Evolutionary conservation across 805 yeast species (phyloP).

Genomic region (Candida stauntonica): DNA sequence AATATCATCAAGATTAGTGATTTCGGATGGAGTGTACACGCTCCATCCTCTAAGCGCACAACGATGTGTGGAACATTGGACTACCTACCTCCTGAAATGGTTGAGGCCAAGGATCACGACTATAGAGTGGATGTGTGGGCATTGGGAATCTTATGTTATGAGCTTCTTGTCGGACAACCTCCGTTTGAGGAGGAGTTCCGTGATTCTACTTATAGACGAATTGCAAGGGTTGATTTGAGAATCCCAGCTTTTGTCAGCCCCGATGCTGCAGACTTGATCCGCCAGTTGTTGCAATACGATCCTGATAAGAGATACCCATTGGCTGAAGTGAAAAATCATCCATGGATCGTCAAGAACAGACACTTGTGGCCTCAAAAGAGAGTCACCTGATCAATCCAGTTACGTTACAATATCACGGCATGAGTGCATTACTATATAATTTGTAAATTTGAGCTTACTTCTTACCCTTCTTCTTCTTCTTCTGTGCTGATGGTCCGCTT

Average conservation of each 20-base stretch:
- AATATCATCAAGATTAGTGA: slow-evolving; percentile 82
- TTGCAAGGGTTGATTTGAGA: slow-evolving; percentile 68
- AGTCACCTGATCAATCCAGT: too few species aligned
- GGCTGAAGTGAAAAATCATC: slow-evolving; percentile 62
- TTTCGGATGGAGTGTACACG: slow-evolving; percentile 90
- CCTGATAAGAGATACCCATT: slow-evolving; percentile 65
- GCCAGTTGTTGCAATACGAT: slow-evolving; percentile 55
- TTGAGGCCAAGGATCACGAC: slow-evolving; percentile 77
- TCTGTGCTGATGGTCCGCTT: too few species aligned
- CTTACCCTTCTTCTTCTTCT: slow-evolving; percentile 26
- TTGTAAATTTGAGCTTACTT: too few species aligned
- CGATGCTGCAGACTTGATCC: slow-evolving; percentile 76
- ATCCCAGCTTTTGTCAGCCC: slow-evolving; percentile 67
- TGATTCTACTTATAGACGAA: slow-evolving; percentile 74
- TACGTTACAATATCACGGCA: too few species aligned
- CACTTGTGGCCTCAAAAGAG: slow-evolving; percentile 49
- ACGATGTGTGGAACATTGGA: slow-evolving; percentile 96
- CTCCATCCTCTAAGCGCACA: slow-evolving; percentile 53
- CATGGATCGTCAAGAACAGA: slow-evolving; percentile 74
- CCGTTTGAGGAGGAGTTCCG: slow-evolving; percentile 86
- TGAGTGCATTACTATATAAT: too few species aligned
- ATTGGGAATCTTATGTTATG: slow-evolving; percentile 80
- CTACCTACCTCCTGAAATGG: slow-evolving; percentile 93
- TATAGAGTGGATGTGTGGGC: slow-evolving; percentile 88
- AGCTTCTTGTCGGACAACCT: slow-evolving; percentile 81